Conservation (phyloP, 371 early-diverging fungal species). For the Rhizomucor miehei region DNA sequence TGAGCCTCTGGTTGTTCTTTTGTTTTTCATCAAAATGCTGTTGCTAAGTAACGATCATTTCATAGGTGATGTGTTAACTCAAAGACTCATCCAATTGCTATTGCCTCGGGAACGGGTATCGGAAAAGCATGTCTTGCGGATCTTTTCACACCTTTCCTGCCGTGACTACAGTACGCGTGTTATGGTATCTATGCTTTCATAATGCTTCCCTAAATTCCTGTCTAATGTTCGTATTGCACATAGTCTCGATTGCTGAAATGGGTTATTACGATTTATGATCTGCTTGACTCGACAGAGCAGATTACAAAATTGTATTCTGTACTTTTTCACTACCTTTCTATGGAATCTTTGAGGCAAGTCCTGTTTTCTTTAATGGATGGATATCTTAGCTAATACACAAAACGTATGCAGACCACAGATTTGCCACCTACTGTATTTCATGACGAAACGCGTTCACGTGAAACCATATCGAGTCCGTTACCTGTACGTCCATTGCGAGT, state of each 20-base stretch:
- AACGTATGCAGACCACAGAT: slow-evolving; percentile 25
- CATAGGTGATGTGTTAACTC: neutral
- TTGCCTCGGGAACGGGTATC: slow-evolving; percentile 47
- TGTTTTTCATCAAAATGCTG: neutral
- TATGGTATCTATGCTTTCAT: slow-evolving; percentile 21
- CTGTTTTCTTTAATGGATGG: too few species aligned
- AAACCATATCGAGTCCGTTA: slow-evolving; percentile 44
- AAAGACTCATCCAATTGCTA: slow-evolving; percentile 30
- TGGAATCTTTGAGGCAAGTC: slow-evolving; percentile 33
- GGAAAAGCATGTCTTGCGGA: slow-evolving; percentile 31
- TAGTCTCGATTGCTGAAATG: slow-evolving; percentile 44
- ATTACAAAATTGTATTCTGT: slow-evolving; percentile 43
- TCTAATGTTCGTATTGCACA: too few species aligned
- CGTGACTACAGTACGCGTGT: slow-evolving; percentile 15
- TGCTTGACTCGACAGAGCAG: slow-evolving; percentile 36
- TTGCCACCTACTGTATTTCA: slow-evolving; percentile 53
- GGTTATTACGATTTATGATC: slow-evolving; percentile 47
- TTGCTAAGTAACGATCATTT: neutral
- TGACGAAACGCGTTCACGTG: slow-evolving; percentile 49
- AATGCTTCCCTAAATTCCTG: neutral
- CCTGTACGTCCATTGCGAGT: slow-evolving; percentile 31
- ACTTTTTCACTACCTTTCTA: slow-evolving; percentile 43
- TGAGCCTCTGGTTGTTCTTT: slow-evolving; percentile 3
- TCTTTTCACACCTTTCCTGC: slow-evolving; percentile 34
- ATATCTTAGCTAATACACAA: too few species aligned